phyloP scores from a whole-genome alignment of 441 rosid species.

The Macaranga tanarius region DNA sequence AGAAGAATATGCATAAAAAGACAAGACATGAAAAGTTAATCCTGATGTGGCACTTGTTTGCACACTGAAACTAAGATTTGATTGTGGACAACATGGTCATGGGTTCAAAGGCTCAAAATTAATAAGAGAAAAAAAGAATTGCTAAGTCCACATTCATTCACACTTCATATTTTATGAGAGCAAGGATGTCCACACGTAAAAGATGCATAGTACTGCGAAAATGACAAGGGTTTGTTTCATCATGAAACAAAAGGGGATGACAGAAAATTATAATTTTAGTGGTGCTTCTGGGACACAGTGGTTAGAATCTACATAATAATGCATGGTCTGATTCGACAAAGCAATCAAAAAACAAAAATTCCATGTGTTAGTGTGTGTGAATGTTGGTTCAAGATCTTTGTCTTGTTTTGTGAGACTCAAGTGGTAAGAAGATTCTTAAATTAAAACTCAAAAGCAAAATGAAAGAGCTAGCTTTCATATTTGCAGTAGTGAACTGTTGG shows the following conservation, averaged over 20 bases:
- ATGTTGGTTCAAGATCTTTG: not conserved
- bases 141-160: slow-evolving; percentile 6
- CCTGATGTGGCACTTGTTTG: slow-evolving; percentile 12
- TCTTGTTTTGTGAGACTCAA: not conserved
- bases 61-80: not conserved
- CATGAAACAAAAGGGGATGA: not conserved
- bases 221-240: not conserved
- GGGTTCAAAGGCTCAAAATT: not conserved
- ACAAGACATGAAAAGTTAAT: slow-evolving; percentile 11
- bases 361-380: not conserved
- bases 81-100: not conserved
- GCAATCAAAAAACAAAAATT: not conserved
- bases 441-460: not conserved
- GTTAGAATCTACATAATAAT: slow-evolving; percentile 2
- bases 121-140: not conserved
- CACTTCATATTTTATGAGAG: not conserved
- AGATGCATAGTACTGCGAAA: not conserved
- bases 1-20: not conserved
- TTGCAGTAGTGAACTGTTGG: not conserved
- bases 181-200: slow-evolving; percentile 3
- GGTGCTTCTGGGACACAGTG: not conserved
- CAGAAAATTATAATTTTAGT: not conserved
- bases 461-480: not conserved
- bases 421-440: not conserved
- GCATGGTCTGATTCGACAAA: slow-evolving; percentile 2